These are phyloP conservation scores for Zasmidium angulare DNA, from an alignment of 2,329 filamentous ascomycete genomes.

Conservation along the genomic window DNA sequence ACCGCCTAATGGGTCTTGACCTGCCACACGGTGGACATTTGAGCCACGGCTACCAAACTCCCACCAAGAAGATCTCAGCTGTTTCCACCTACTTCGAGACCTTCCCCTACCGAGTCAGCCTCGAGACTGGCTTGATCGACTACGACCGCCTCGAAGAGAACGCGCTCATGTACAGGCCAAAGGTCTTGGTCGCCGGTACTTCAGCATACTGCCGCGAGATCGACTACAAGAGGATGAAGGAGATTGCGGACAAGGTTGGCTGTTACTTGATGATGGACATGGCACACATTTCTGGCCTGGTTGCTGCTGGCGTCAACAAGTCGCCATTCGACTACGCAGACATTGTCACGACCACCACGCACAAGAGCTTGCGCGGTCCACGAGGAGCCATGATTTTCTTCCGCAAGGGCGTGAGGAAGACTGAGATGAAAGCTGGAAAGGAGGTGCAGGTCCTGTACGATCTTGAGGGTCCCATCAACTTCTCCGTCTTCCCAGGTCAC, in stretches of 20 bases:
- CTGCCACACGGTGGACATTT: slow-evolving; percentile 94
- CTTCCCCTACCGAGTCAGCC: slow-evolving; percentile 88
- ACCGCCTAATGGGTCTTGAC: slow-evolving; percentile 94
- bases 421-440: slow-evolving; percentile 87
- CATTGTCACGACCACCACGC: slow-evolving; percentile 96
- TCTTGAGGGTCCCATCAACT: slow-evolving; percentile 94
- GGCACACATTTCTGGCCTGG: slow-evolving; percentile 96
- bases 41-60: slow-evolving; percentile 95
- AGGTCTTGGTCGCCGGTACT: slow-evolving; percentile 93
- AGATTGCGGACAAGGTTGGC: slow-evolving; percentile 90
- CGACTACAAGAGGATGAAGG: slow-evolving; percentile 93
- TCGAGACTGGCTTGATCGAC: slow-evolving; percentile 92
- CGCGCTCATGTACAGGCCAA: slow-evolving; percentile 88
- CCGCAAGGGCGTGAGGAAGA: slow-evolving; percentile 90
- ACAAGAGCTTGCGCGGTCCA: slow-evolving; percentile 97
- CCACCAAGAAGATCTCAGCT: slow-evolving; percentile 79
- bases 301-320: slow-evolving; percentile 89
- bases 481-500: slow-evolving; percentile 98
- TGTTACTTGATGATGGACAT: slow-evolving; percentile 97
- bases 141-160: slow-evolving; percentile 91
- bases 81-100: slow-evolving; percentile 99
- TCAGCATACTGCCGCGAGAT: slow-evolving; percentile 98
- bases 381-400: slow-evolving; percentile 99
- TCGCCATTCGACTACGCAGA: slow-evolving; percentile 91
- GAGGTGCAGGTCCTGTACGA: slow-evolving; percentile 74